A percentile compares a stretch with the other conserved stretches of the same genome.
Conservation (phyloP, 2,329 filamentous ascomycete species). For the Trichoderma sp. region DNA sequence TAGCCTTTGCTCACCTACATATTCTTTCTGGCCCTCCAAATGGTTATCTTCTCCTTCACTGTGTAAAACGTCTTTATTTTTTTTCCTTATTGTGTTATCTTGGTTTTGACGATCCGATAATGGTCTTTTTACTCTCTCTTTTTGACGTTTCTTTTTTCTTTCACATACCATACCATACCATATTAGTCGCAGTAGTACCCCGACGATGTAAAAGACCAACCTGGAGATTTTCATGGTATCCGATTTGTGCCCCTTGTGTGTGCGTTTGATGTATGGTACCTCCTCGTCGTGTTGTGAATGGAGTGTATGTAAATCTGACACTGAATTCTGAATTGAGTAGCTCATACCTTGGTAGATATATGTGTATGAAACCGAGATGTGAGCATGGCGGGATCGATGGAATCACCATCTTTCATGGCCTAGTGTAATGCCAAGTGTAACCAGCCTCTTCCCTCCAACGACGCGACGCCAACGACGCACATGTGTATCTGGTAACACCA, state of each 20-base stretch:
- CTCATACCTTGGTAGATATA: too few species aligned
- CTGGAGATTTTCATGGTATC: conserved; percentile 12
- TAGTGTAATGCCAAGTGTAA: too few species aligned
- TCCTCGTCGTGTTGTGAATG: not conserved
- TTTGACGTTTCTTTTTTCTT: conserved; percentile 1
- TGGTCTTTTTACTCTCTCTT: conserved; percentile 4
- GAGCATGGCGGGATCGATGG: too few species aligned
- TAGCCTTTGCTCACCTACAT: too few species aligned
- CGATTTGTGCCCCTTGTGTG: conserved; percentile 12
- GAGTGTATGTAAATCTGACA: too few species aligned
- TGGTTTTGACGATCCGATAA: conserved; percentile 20
- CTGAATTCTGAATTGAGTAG: too few species aligned
- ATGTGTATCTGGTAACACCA: too few species aligned
- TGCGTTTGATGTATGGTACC: not conserved
- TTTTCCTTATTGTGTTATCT: too few species aligned
- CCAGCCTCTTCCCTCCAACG: too few species aligned
- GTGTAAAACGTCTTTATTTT: conserved; percentile 28
- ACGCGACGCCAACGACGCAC: too few species aligned
- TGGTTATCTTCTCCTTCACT: not conserved
- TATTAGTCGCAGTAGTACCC: not conserved
- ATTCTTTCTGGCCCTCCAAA: not conserved
- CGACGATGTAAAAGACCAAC: conserved; percentile 21
- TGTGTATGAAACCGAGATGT: too few species aligned
- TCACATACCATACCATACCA: conserved; percentile 26
- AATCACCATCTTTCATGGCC: too few species aligned